Evolutionary conservation across 2,329 filamentous ascomycete genomes (phyloP), one percentile per base, ranked within the genome.

Genomic region (Arthrobotrys iridis): DNA sequence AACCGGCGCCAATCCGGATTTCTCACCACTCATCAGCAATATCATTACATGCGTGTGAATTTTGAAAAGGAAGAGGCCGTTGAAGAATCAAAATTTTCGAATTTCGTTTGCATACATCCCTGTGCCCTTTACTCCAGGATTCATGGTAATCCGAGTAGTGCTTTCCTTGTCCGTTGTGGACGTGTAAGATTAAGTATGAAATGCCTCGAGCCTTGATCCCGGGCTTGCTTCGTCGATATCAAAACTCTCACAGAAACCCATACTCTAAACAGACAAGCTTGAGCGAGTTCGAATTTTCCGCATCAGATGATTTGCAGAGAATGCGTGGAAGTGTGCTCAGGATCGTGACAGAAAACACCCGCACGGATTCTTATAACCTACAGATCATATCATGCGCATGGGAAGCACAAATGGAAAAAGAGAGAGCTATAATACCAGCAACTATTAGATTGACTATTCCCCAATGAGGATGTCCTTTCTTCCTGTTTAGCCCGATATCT

Each of bases 191-290:
- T 73, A 48, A 48, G 60, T 41, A 18, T 65, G 41, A 73, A 33
- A 41, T 59, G 52, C 45, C 60, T 66, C 30, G 26, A 73, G 68
- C 68, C 68, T 73, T 73, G 68, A 73, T 73, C 68, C 68, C 18
- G 50, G 46, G n/a, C 46, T 52, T 26, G 50, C 50, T 55, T 73
- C 68, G 41, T 66, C 60, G 68, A 73, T 65, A 72, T 65, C 59
- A 73, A 52, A 59, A 41, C 24, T 43, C 22, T 71, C 30, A 2
- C 24, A 46, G 24, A 52, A 50, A 13, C 24, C 59, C 43, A 43
- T 46, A 35, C 57, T 63, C 37, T 22, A 63, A 58, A 55, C 4
- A 65, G 59, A 45, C 57, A 73, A 73, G 52, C 52, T 63, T 18
- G 15, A 22, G 40, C 50, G 52, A 41, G 22, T 37, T 66, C 43